Evolutionary conservation across 441 rosid species (phyloP).

Genomic region (Oxalis stricta): DNA sequence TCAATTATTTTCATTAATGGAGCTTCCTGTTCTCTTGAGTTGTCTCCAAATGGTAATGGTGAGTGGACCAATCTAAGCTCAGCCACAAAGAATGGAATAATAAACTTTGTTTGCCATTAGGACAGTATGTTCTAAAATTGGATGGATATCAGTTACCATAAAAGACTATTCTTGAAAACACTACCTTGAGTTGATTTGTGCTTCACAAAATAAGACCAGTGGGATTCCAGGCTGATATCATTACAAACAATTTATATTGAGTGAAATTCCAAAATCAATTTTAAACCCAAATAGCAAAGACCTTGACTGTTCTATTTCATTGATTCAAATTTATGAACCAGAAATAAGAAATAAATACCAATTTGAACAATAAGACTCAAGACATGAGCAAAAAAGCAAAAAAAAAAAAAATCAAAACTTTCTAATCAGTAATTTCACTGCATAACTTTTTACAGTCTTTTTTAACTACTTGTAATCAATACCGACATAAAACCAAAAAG

Average conservation of each 20-base stretch:
- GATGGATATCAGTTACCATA: background rate
- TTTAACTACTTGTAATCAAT: too few species aligned
- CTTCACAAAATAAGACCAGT: too few species aligned
- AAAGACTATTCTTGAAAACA: background rate
- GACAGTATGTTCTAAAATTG: background rate
- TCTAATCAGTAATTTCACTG: too few species aligned
- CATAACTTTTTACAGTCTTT: too few species aligned
- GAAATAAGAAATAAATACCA: background rate
- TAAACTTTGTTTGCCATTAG: background rate
- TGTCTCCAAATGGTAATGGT: constrained; percentile 16
- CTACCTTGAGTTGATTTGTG: too few species aligned
- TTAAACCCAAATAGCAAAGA: background rate
- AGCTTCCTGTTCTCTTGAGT: constrained; percentile 18
- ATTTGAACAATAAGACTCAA: background rate
- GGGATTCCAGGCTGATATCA: background rate
- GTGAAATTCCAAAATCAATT: background rate
- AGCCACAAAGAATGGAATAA: constrained; percentile 5
- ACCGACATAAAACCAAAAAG: too few species aligned
- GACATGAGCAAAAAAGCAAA: background rate
- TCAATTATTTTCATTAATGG: constrained; percentile 21
- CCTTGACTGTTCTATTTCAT: background rate
- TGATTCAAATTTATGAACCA: background rate
- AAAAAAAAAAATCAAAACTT: background rate
- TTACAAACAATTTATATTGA: background rate
- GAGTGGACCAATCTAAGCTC: constrained; percentile 20